Conservation (phyloP, 768 basidiomycete genomes). For the Calocera cornea region DNA sequence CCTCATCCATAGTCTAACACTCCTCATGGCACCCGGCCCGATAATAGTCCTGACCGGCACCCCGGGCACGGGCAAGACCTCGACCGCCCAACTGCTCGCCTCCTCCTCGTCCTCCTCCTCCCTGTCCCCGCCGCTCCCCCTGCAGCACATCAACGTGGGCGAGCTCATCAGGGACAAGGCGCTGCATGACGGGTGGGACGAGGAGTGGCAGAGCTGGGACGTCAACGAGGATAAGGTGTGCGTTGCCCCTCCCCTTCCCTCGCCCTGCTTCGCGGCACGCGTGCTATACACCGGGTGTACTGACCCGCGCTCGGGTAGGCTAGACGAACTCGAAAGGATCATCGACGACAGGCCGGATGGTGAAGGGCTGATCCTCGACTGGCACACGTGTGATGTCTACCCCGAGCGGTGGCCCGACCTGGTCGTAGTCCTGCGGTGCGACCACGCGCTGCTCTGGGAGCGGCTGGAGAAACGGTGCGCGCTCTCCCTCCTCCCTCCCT, state of each 20-base stretch:
- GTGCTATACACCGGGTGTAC: too few species aligned
- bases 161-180: slow-evolving; percentile 74
- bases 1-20: too few species aligned
- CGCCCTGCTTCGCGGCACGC: too few species aligned
- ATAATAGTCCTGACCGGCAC: slow-evolving; percentile 76
- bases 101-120: slow-evolving; percentile 40
- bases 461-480: slow-evolving; percentile 79
- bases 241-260: neutral
- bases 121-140: slow-evolving; percentile 33
- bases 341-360: slow-evolving; percentile 26
- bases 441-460: slow-evolving; percentile 79
- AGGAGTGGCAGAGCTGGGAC: slow-evolving; percentile 89
- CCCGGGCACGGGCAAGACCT: slow-evolving; percentile 79
- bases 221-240: slow-evolving; percentile 93
- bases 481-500: too few species aligned
- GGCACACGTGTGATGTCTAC: slow-evolving; percentile 88
- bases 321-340: slow-evolving; percentile 75
- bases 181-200: slow-evolving; percentile 73
- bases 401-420: slow-evolving; percentile 96
- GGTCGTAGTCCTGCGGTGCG: slow-evolving; percentile 80
- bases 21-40: slow-evolving; percentile 6
- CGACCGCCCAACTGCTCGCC: slow-evolving; percentile 73
- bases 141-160: slow-evolving; percentile 79
- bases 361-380: slow-evolving; percentile 84
- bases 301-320: slow-evolving; percentile 31